Evolutionary conservation across 1,284 basidiomycete species (phyloP).

Genomic region (Phlebopus sp.): DNA sequence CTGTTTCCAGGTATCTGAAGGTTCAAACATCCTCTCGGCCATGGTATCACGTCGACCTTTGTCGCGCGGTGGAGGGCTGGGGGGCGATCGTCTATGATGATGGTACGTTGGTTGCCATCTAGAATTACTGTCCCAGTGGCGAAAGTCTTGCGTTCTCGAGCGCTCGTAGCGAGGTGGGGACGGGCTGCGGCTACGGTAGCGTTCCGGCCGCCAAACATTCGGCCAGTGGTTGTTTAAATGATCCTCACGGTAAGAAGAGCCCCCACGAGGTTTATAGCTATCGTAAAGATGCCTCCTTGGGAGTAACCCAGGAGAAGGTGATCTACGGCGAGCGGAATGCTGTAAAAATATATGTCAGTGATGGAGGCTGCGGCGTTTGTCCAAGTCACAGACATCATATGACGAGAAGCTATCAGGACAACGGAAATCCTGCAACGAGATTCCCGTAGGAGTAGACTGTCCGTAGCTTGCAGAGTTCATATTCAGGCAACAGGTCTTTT

Average conservation of each 20-base stretch:
- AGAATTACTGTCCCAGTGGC: constrained; percentile 32
- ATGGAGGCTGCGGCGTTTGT: constrained; percentile 12
- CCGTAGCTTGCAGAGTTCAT: constrained; percentile 30
- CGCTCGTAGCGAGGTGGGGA: constrained; percentile 50
- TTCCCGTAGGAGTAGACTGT: constrained; percentile 24
- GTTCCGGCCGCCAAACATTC: constrained; percentile 32
- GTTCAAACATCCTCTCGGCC: constrained; percentile 63
- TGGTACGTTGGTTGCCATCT: constrained; percentile 26
- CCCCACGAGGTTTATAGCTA: constrained; percentile 44
- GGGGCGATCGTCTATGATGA: constrained; percentile 27
- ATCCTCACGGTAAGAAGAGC: constrained; percentile 39
- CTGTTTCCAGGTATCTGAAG: constrained; percentile 69
- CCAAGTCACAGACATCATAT: constrained; percentile 35
- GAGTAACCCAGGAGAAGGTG: constrained; percentile 43
- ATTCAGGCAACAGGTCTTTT: constrained; percentile 4
- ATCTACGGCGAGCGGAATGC: constrained; percentile 42
- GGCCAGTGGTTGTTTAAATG: constrained; percentile 43
- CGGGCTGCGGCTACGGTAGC: constrained; percentile 45
- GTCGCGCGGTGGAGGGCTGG: constrained; percentile 34
- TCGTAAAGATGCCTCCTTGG: constrained; percentile 47
- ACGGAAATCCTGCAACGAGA: constrained; percentile 29
- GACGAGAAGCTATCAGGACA: constrained; percentile 24
- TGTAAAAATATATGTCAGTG: constrained; percentile 33
- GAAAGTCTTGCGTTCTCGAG: constrained; percentile 30
- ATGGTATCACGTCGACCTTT: constrained; percentile 40